Conservation (phyloP, 257 asterid species). For the Datura wrightii region DNA sequence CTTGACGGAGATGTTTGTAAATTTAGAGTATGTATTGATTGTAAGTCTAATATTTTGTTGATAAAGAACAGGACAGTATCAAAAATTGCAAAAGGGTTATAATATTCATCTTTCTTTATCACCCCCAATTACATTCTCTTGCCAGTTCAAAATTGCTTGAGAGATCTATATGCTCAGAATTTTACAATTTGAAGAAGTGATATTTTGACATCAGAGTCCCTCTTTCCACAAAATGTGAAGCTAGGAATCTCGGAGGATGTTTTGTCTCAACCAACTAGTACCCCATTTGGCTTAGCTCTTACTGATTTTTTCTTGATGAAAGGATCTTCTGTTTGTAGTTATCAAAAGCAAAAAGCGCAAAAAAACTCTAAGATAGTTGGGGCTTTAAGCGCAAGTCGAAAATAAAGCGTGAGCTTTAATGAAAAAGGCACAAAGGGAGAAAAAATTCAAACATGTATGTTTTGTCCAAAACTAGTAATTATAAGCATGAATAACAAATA, state of each 20-base stretch:
- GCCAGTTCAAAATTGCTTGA: constrained; percentile 4
- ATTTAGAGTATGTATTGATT: background rate
- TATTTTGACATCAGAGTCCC: constrained; percentile 13
- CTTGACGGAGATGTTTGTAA: background rate
- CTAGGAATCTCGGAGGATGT: background rate
- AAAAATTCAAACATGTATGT: too few relatives aligned
- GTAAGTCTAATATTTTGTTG: constrained; percentile 5
- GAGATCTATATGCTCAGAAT: background rate
- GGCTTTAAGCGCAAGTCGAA: too few relatives aligned
- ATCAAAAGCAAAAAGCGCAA: too few relatives aligned
- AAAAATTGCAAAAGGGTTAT: constrained; percentile 10
- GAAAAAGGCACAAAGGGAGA: too few relatives aligned
- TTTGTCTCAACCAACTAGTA: constrained; percentile 17
- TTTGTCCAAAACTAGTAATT: too few relatives aligned
- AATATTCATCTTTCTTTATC: background rate
- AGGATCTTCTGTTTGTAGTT: constrained; percentile 16
- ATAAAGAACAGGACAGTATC: background rate
- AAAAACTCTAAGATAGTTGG: too few relatives aligned
- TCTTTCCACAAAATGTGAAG: background rate
- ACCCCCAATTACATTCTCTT: constrained; percentile 19
- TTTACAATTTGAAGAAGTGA: constrained; percentile 16
- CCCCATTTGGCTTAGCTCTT: background rate
- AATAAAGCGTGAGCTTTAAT: too few relatives aligned
- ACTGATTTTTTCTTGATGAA: background rate
- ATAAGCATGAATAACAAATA: too few relatives aligned